Evolutionary conservation across 257 asterid genomes (phyloP).

Genomic region (Mitragyna speciosa): DNA sequence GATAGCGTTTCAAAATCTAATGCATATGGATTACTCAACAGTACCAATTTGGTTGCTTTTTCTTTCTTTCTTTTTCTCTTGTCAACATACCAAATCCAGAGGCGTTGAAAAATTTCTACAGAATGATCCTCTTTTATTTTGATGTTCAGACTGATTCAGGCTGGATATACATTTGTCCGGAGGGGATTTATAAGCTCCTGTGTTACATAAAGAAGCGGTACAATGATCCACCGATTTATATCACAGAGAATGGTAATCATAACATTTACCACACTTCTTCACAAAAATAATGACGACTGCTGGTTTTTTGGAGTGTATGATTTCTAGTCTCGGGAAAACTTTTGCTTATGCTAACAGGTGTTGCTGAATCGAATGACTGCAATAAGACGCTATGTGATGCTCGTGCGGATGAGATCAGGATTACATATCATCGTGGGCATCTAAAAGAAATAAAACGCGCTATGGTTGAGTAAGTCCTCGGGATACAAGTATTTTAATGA

Average conservation of each 20-base stretch:
- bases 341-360: not conserved
- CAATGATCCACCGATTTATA: not conserved
- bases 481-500: too few relatives aligned
- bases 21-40: too few relatives aligned
- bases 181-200: not conserved
- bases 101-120: too few relatives aligned
- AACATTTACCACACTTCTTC: too few relatives aligned
- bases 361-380: not conserved
- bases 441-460: not conserved
- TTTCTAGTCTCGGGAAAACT: not conserved
- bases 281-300: not conserved
- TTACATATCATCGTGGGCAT: not conserved
- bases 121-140: not conserved
- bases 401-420: not conserved
- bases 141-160: not conserved
- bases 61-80: too few relatives aligned
- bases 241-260: constrained; percentile 3
- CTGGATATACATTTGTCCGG: not conserved
- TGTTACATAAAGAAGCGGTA: not conserved
- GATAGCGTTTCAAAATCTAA: too few relatives aligned
- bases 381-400: not conserved
- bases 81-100: too few relatives aligned
- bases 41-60: too few relatives aligned
- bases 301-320: too few relatives aligned
- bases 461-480: not conserved